Evolutionary conservation across 306 rosid genomes (phyloP).

Genomic region (Prunus dulcis): DNA sequence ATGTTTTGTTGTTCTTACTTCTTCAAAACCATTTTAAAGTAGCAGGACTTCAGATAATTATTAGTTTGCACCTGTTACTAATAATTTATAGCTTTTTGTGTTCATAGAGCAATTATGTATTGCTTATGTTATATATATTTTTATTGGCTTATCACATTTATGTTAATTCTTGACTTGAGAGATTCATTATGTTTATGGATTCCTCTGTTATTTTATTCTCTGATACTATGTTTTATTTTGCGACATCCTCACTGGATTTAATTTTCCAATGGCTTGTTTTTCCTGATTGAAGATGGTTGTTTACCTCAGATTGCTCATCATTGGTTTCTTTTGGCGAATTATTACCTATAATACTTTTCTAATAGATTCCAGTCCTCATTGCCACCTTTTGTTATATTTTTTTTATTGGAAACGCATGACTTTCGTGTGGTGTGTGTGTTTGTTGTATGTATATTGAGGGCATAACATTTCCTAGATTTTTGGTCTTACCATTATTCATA

Average conservation of each 20-base stretch:
- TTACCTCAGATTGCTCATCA: neutral
- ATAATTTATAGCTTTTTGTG: neutral
- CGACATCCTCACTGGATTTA: neutral
- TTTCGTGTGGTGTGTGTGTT: neutral
- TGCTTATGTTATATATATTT: neutral
- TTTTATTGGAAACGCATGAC: neutral
- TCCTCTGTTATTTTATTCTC: neutral
- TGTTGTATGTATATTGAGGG: neutral
- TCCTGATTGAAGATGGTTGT: neutral
- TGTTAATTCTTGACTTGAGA: neutral
- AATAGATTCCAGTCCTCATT: neutral
- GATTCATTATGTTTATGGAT: neutral
- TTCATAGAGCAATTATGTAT: neutral
- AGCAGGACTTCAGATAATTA: neutral
- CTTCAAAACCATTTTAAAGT: neutral
- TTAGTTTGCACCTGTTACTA: neutral
- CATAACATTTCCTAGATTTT: neutral
- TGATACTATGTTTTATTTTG: neutral
- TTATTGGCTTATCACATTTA: no score
- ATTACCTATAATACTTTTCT: no score
- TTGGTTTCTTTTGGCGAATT: no score
- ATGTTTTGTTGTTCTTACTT: neutral
- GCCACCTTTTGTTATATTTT: neutral
- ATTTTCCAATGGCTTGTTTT: neutral
- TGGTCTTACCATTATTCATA: neutral